Percentiles rank a stretch among this genome's conserved stretches.
Evolutionary conservation across 352 stramenopile genomes (phyloP).

Genomic region (Pythium scleroteichum): DNA sequence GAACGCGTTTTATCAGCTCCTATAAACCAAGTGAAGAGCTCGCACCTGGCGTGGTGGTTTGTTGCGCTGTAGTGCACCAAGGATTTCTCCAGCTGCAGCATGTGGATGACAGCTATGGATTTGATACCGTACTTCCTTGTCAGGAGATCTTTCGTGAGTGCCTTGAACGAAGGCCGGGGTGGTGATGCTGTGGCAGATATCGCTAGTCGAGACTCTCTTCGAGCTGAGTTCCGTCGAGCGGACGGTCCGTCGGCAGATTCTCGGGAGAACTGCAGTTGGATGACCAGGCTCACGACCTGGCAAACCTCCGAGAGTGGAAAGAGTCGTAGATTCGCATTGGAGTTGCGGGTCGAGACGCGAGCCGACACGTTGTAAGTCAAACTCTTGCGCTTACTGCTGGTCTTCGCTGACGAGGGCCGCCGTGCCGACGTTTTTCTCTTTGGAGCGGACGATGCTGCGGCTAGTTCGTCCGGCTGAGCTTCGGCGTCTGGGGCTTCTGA

Average conservation of each 20-base stretch:
- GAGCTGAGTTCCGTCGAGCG: conserved; percentile 7
- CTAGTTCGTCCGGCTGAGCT: too few species aligned
- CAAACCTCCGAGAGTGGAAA: conserved; percentile 64
- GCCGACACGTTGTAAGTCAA: neutral
- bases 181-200: conserved; percentile 26
- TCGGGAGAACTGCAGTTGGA: conserved; percentile 65
- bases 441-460: too few species aligned
- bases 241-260: conserved; percentile 33
- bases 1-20: conserved; percentile 44
- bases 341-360: conserved; percentile 31
- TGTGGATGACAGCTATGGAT: conserved; percentile 69
- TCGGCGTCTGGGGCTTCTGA: too few species aligned
- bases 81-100: conserved; percentile 66
- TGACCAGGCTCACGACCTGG: conserved; percentile 54
- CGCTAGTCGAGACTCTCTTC: neutral
- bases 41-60: conserved; percentile 52
- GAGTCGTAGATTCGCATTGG: conserved; percentile 35
- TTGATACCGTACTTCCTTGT: conserved; percentile 75
- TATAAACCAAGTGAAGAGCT: conserved; percentile 72
- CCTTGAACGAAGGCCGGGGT: conserved; percentile 51
- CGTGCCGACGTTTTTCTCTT: conserved; percentile 27
- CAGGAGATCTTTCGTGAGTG: conserved; percentile 60
- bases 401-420: conserved; percentile 16
- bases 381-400: conserved; percentile 7
- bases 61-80: conserved; percentile 52